A percentile compares a stretch with the other conserved stretches of the same genome.
Evolutionary conservation across 371 early-diverging fungal genomes (phyloP).

Genomic region (Mortierella polycephala): DNA sequence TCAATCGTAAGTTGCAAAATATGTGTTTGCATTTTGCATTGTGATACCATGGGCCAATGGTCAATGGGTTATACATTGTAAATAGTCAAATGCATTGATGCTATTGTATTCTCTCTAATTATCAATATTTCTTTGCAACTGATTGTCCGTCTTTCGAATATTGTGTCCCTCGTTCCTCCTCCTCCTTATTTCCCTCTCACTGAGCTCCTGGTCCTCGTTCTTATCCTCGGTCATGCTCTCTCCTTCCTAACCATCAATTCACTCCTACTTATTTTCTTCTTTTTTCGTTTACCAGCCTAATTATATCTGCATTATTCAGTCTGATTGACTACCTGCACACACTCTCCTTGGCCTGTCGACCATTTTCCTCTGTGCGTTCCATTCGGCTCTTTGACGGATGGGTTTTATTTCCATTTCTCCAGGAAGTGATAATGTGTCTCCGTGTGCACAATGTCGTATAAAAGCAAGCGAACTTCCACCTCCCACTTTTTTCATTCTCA

Average conservation of each 20-base stretch:
- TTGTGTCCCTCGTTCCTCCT: background rate
- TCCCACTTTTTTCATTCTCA: slow-evolving; percentile 6
- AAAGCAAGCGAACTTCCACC: background rate
- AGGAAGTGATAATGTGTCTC: background rate
- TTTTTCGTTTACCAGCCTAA: background rate
- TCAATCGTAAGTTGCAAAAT: too few relatives aligned
- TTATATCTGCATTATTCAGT: slow-evolving; percentile 1
- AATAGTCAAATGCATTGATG: too few relatives aligned
- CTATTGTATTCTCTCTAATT: too few relatives aligned
- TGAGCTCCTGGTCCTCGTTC: background rate
- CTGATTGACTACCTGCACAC: background rate
- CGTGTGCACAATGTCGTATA: background rate
- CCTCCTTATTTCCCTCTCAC: background rate
- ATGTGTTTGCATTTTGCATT: too few relatives aligned
- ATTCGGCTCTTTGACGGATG: slow-evolving; percentile 1
- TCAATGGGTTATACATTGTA: too few relatives aligned
- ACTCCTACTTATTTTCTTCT: slow-evolving; percentile 2
- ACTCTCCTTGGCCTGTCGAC: background rate
- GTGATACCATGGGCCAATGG: too few relatives aligned
- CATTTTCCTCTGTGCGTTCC: slow-evolving; percentile 1
- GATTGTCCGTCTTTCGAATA: background rate
- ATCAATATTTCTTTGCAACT: background rate
- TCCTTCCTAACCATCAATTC: background rate
- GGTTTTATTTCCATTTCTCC: background rate
- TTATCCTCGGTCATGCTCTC: slow-evolving; percentile 1